These are phyloP conservation scores for Tarenaya hassleriana DNA, from an alignment of 345 rosid genomes.

Conservation along the genomic window DNA sequence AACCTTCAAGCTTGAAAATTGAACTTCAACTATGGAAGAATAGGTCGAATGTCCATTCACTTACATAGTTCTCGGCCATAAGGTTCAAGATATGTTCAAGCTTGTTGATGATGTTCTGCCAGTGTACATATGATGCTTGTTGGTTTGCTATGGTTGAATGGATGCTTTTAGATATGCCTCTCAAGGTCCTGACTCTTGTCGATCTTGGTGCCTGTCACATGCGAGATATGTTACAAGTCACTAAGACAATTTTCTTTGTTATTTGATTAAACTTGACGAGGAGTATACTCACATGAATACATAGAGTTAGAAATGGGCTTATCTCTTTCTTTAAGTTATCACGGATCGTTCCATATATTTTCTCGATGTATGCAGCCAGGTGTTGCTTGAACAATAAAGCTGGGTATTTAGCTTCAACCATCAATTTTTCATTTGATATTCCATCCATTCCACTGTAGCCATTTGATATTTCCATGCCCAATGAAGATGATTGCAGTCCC, in stretches of 20 bases:
- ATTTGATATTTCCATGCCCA: conserved; percentile 40
- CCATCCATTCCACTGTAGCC: conserved; percentile 59
- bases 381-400: conserved; percentile 70
- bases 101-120: conserved; percentile 53
- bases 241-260: conserved; percentile 4
- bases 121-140: conserved; percentile 51
- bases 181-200: conserved; percentile 34
- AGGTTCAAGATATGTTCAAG: conserved; percentile 39
- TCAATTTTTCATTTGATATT: conserved; percentile 36
- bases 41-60: conserved; percentile 14
- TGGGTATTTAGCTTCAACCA: conserved; percentile 67
- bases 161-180: conserved; percentile 39
- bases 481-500: conserved; percentile 42
- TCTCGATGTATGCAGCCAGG: conserved; percentile 63
- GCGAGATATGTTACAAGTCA: conserved; percentile 12
- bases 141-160: conserved; percentile 42
- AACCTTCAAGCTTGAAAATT: conserved; percentile 4
- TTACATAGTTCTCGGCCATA: conserved; percentile 47
- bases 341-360: conserved; percentile 58
- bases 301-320: conserved; percentile 44
- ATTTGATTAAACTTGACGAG: conserved; percentile 10
- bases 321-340: conserved; percentile 63
- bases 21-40: not conserved
- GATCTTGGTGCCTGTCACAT: conserved; percentile 49
- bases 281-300: conserved; percentile 48